These are phyloP conservation scores for Sphaerobolus stellatus DNA, from an alignment of 1,284 basidiomycete species.

Conservation along the genomic window DNA sequence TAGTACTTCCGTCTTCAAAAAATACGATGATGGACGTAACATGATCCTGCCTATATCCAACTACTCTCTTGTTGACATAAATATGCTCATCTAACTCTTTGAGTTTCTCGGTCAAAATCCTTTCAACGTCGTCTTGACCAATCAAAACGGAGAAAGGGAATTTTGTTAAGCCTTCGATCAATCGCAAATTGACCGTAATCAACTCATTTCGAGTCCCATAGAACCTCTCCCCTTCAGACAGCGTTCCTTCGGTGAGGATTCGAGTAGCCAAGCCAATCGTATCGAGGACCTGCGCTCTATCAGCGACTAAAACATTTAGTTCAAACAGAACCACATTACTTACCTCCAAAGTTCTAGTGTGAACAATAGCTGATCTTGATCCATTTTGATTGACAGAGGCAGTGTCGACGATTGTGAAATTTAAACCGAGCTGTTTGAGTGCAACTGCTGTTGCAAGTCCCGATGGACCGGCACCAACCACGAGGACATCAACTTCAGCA, in stretches of 20 bases:
- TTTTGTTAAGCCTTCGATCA: conserved; percentile 38
- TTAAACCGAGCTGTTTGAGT: not conserved
- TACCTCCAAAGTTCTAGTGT: not conserved
- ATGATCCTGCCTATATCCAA: conserved; percentile 22
- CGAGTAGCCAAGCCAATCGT: conserved; percentile 43
- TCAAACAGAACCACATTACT: not conserved
- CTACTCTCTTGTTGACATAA: conserved; percentile 36
- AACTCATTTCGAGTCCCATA: conserved; percentile 31
- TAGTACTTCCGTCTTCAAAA: conserved; percentile 49
- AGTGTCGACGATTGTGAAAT: not conserved
- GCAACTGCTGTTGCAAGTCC: not conserved
- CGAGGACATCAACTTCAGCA: not conserved
- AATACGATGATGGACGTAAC: conserved; percentile 3
- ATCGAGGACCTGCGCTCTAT: conserved; percentile 41
- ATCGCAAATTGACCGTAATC: conserved; percentile 32
- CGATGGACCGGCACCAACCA: not conserved
- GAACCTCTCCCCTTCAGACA: conserved; percentile 26
- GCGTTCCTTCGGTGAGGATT: conserved; percentile 41
- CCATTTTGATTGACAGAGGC: not conserved
- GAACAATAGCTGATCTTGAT: not conserved
- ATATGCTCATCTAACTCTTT: conserved; percentile 34
- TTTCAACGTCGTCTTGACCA: conserved; percentile 50
- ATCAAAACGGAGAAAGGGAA: conserved; percentile 45
- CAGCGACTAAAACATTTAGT: not conserved
- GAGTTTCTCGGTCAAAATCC: conserved; percentile 38